phyloP scores from a whole-genome alignment of 768 basidiomycete genomes.

The Pleurotus platypus region DNA sequence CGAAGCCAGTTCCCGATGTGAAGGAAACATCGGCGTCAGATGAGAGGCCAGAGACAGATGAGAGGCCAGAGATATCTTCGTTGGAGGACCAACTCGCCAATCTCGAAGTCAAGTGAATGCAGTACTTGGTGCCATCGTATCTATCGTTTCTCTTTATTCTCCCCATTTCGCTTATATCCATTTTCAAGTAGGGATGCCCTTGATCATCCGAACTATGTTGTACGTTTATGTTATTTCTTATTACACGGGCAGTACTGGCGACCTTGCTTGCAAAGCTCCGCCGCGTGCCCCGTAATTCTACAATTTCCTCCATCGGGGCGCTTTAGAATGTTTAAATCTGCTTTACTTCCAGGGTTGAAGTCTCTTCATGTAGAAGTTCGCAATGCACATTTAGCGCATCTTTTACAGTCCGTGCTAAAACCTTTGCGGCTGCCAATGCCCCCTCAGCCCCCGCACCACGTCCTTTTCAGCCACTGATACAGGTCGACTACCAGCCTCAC shows the following conservation, averaged over 20 bases:
- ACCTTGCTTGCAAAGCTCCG: no score
- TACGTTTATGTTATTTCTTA: no score
- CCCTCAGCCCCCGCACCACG: conserved; percentile 51
- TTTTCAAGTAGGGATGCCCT: neutral
- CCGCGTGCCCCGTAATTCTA: no score
- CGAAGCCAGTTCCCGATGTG: neutral
- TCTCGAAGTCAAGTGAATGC: neutral
- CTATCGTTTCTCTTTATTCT: neutral
- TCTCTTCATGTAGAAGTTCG: no score
- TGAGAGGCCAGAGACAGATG: neutral
- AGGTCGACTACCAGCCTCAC: conserved; percentile 11
- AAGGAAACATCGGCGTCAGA: neutral
- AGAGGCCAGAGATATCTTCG: neutral
- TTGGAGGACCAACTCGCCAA: neutral
- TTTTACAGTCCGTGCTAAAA: conserved; percentile 23
- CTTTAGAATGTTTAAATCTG: no score
- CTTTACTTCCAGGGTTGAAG: no score
- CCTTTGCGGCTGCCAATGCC: conserved; percentile 67
- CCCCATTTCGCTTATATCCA: neutral
- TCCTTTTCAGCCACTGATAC: conserved; percentile 53
- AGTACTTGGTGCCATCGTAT: neutral
- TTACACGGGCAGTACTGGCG: no score
- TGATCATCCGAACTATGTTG: no score
- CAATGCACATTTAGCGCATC: no score
- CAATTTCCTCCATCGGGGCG: no score